Base-by-base conservation (phyloP, 2,329 filamentous ascomycete genomes). In the Neofusicoccum sp. region DNA sequence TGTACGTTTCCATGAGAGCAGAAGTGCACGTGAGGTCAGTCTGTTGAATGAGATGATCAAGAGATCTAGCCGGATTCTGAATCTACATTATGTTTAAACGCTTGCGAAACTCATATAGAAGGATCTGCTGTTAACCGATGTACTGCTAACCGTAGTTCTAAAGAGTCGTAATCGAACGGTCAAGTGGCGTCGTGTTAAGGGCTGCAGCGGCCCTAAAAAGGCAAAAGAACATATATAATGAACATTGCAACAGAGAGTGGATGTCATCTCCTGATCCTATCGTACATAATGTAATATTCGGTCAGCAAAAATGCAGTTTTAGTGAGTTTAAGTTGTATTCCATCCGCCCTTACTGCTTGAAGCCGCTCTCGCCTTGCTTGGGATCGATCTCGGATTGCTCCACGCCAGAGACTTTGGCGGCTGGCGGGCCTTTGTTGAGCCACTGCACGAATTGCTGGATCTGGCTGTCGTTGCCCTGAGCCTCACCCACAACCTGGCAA, bases 401-500 rank as follows among this genome's bases (percentile, higher is more conserved):
- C 6, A 96, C 77, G 67, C 88, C 87, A 38, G 86, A 85, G 0
- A 98, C 93, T 26, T 83, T 83, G 1, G 93, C 87, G 60, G 85
- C 80, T 1, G 81, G 78, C 0, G 93, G 93, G 0, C 93, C 93
- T 57, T 85, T 82, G 68, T 91, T 83, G 48, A 97, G 78, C 64
- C 91, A 86, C 66, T 88, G 85, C 36, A 96, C 77, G 65, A 97
- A 89, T 60, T 86, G 83, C 57, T 86, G 76, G 28, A 98, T 73
- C 2, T 82, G 76, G 0, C 85, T 82, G 1, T 86, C 81, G 1
- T 84, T 80, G 31, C 91, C 93, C 72, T 98, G 93, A 4, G 88
- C 92, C 76, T 97, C 93, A 28, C 93, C 93, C 70, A 91, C 86
- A 48, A 98, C 93, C 91, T 96, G 2, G 65, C 4, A n/a, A 26